These are phyloP conservation scores for Striga hermonthica DNA, from an alignment of 305 asterid species.

Conservation along the genomic window DNA sequence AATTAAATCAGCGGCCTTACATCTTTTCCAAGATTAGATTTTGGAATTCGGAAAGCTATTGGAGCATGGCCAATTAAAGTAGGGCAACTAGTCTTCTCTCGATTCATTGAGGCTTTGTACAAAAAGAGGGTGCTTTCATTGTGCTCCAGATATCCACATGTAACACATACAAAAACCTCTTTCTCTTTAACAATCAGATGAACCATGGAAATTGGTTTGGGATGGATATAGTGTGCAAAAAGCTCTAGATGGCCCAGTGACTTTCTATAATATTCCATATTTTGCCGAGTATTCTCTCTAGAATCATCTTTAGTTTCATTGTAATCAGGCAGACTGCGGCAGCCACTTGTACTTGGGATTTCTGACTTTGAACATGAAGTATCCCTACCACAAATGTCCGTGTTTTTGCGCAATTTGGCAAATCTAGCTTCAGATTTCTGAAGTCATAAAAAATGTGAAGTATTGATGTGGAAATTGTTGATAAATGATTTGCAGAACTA, in stretches of 20 bases:
- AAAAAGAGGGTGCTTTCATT: slow-evolving; percentile 54
- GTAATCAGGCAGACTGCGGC: slow-evolving; percentile 32
- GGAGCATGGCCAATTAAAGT: slow-evolving; percentile 66
- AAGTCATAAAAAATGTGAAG: slow-evolving; percentile 30
- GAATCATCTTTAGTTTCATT: slow-evolving; percentile 38
- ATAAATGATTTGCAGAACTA: slow-evolving; percentile 17
- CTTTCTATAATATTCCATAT: slow-evolving; percentile 34
- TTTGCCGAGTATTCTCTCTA: slow-evolving; percentile 32
- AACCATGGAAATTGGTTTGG: slow-evolving; percentile 65
- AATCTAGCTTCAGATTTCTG: slow-evolving; percentile 36
- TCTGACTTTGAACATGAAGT: slow-evolving; percentile 35
- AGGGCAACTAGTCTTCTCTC: slow-evolving; percentile 63
- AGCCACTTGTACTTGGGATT: slow-evolving; percentile 34
- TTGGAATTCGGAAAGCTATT: slow-evolving; percentile 44
- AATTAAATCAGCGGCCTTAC: slow-evolving; percentile 47
- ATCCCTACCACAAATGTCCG: slow-evolving; percentile 36
- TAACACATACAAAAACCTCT: slow-evolving; percentile 56
- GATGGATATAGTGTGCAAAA: slow-evolving; percentile 62
- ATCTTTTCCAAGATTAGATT: slow-evolving; percentile 49
- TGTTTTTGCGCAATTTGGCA: slow-evolving; percentile 32
- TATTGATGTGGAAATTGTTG: slow-evolving; percentile 22
- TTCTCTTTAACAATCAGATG: slow-evolving; percentile 57
- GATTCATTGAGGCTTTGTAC: slow-evolving; percentile 54
- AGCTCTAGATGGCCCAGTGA: slow-evolving; percentile 43
- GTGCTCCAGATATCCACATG: slow-evolving; percentile 53